Percentiles rank a stretch among this genome's conserved stretches.
Conservation (phyloP, 2,329 filamentous ascomycete species). For the Bipolaris zeicola region DNA sequence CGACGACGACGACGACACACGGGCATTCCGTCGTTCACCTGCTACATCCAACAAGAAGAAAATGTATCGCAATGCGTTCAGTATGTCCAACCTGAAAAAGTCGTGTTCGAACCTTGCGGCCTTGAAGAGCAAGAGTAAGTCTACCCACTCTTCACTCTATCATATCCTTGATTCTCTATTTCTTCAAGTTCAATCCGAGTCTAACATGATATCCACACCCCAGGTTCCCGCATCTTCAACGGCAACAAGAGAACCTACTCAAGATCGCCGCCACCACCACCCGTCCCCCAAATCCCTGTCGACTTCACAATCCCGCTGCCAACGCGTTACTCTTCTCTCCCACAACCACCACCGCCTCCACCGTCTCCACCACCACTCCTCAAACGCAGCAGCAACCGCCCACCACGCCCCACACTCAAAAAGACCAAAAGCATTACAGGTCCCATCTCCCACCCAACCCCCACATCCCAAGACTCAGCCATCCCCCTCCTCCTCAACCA, state of each 20-base stretch:
- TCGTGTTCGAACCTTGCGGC: constrained; percentile 16
- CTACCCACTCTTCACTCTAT: background rate
- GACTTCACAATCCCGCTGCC: background rate
- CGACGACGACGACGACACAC: background rate
- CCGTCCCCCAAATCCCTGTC: constrained; percentile 22
- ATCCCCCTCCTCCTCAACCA: constrained; percentile 5
- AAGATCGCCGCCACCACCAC: constrained; percentile 20
- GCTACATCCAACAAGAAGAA: background rate
- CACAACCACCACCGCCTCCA: constrained; percentile 7
- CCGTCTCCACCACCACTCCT: background rate
- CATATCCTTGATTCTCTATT: background rate
- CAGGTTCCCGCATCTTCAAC: constrained; percentile 27
- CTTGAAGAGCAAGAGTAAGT: constrained; percentile 22
- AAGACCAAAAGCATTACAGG: background rate
- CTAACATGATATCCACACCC: background rate
- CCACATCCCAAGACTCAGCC: constrained; percentile 7
- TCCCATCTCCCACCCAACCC: constrained; percentile 24
- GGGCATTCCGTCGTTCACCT: background rate
- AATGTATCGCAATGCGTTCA: background rate
- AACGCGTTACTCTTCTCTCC: background rate
- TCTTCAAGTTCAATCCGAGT: background rate
- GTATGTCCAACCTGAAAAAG: constrained; percentile 15
- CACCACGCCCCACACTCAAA: constrained; percentile 6
- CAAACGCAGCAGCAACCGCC: background rate
- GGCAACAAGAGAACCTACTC: background rate